Percentiles rank a stretch among this genome's conserved stretches.
Evolutionary conservation across 495 filamentous ascomycete species (phyloP).

Genomic region (Darksidea phi): DNA sequence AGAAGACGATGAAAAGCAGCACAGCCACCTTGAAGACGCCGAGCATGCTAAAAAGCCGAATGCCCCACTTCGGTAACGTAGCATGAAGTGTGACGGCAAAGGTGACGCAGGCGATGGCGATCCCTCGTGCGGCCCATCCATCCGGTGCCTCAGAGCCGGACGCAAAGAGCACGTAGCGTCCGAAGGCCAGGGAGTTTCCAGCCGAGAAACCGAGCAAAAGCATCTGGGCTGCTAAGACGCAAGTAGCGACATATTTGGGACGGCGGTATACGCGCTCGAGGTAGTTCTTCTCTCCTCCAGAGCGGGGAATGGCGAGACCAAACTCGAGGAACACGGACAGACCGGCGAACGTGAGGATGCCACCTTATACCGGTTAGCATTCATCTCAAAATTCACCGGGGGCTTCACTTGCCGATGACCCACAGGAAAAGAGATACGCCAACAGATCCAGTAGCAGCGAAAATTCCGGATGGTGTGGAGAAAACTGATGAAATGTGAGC

Average conservation of each 20-base stretch:
- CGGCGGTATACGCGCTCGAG: constrained; percentile 37
- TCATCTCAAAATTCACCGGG: neutral
- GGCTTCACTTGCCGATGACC: constrained; percentile 38
- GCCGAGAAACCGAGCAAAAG: constrained; percentile 54
- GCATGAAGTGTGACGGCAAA: constrained; percentile 62
- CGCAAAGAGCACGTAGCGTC: constrained; percentile 48
- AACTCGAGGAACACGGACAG: constrained; percentile 54
- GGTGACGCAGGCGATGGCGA: constrained; percentile 65
- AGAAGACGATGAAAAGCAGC: constrained; percentile 64
- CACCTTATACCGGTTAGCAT: neutral
- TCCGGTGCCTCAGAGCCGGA: constrained; percentile 55
- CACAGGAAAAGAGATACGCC: constrained; percentile 47
- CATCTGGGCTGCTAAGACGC: constrained; percentile 38
- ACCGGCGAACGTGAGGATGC: constrained; percentile 45
- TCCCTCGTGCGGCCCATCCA: constrained; percentile 67
- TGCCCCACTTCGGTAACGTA: constrained; percentile 63
- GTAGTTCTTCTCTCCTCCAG: constrained; percentile 39
- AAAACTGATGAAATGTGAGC: constrained; percentile 44
- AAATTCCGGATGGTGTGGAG: constrained; percentile 52
- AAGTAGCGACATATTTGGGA: constrained; percentile 35
- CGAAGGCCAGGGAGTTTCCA: constrained; percentile 38
- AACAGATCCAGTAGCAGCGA: constrained; percentile 51
- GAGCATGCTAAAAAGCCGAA: constrained; percentile 64
- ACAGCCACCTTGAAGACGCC: constrained; percentile 67
- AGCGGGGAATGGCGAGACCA: constrained; percentile 40